phyloP scores from a whole-genome alignment of 164 flowering plant genomes.

The Magnolia changhungtana region DNA sequence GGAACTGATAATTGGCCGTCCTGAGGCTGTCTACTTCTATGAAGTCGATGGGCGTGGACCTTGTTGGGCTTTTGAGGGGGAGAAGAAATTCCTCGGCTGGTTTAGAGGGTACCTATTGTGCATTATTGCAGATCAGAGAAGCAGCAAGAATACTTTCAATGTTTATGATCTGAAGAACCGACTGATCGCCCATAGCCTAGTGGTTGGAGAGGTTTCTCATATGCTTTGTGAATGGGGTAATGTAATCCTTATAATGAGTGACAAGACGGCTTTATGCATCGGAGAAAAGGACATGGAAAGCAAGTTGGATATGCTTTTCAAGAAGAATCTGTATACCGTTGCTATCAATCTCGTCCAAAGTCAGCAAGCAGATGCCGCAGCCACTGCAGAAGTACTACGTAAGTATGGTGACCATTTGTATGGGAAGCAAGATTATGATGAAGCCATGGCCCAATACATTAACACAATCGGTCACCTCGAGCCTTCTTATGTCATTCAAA shows the following conservation, averaged over 20 bases:
- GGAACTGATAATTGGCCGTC: slow-evolving; percentile 90
- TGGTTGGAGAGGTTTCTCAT: slow-evolving; percentile 79
- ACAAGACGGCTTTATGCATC: slow-evolving; percentile 69
- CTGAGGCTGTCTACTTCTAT: slow-evolving; percentile 96
- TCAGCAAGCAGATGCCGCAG: slow-evolving; percentile 99
- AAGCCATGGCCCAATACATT: slow-evolving; percentile 94
- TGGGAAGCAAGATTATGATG: slow-evolving; percentile 91
- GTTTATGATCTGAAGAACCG: slow-evolving; percentile 91
- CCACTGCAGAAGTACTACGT: slow-evolving; percentile 91
- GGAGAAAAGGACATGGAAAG: slow-evolving; percentile 99
- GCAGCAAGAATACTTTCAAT: slow-evolving; percentile 68
- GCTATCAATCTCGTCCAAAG: slow-evolving; percentile 96
- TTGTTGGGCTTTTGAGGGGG: slow-evolving; percentile 99
- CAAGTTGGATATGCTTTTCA: slow-evolving; percentile 97
- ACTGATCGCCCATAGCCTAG: slow-evolving; percentile 81
- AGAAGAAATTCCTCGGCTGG: slow-evolving; percentile 93
- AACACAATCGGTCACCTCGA: slow-evolving; percentile 93
- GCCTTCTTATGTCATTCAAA: slow-evolving; percentile 96
- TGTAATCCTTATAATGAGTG: slow-evolving; percentile 75
- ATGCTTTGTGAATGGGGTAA: slow-evolving; percentile 99
- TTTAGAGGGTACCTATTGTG: slow-evolving; percentile 94
- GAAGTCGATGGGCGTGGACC: slow-evolving; percentile 99
- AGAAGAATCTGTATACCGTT: slow-evolving; percentile 90
- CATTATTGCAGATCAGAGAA: slow-evolving; percentile 83
- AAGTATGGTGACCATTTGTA: slow-evolving; percentile 97